Evolutionary conservation across 768 basidiomycete genomes (phyloP), one percentile per base, ranked within the genome.

Genomic region (Agaricus subrufescens): DNA sequence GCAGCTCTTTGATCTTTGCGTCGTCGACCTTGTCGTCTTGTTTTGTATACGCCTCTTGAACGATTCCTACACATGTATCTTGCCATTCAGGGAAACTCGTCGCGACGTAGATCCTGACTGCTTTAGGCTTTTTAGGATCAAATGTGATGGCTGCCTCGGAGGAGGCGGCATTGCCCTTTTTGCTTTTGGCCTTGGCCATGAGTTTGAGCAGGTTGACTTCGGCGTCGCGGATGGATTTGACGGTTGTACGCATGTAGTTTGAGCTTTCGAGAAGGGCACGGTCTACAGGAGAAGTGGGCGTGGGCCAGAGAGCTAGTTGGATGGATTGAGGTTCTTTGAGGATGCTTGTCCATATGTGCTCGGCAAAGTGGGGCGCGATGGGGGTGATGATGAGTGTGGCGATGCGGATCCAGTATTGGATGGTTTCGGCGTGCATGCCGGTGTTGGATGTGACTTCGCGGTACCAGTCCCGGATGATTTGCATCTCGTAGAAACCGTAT

Each of bases 21-120:
- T 98, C 94, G 65, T 99, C 91, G 34, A 98, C 87, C 62, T 77
- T 80, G 56, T 84, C 79, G 27, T 74, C 73, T 52, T 73, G 71
- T 52, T 75, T 75, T 42, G 73, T 72, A 63, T 87, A 94, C 26
- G 86, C 75, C 11, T 85, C 84, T 72, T 83, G 82, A 48, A 95
- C 78, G 40, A 85, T 75, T 64, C 84, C 81, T 49, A 98, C 88
- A 64, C 90, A 90, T 27, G 71, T 69, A 62, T 93, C 85, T 69
- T 99, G 96, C 96, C 97, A 99, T 61, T 85, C 87, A 0, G 97
- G 97, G 83, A 94, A 98, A 48, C 74, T 69, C 25, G 83, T 91
- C 55, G 97, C 91, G 50, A 98, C 91, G 69, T 91, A 98, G n/a
- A 98, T 80, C 58, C 89, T 76, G 15, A 94, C 88, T 49, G 80